phyloP scores from a whole-genome alignment of 2,329 filamentous ascomycete genomes.

The Aspergillus arachidicola region DNA sequence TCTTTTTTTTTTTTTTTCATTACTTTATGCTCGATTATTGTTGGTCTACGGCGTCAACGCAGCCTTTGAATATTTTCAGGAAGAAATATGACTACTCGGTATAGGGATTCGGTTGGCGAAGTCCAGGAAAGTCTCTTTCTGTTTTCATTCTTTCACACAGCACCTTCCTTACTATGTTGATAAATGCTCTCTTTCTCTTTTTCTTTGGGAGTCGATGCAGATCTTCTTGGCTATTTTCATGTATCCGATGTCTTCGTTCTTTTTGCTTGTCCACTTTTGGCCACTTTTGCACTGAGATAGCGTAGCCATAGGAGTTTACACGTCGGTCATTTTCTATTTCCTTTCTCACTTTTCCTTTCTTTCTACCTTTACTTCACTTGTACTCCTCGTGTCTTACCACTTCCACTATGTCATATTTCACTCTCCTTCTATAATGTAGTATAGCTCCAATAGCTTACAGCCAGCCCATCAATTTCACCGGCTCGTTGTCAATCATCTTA shows the following conservation, averaged over 20 bases:
- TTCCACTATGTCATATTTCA: constrained; percentile 8
- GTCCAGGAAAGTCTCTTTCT: background rate
- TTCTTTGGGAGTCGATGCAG: background rate
- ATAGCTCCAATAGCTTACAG: constrained; percentile 29
- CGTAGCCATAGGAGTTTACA: constrained; percentile 13
- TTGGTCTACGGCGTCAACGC: constrained; percentile 18
- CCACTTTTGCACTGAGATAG: constrained; percentile 19
- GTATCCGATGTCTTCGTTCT: constrained; percentile 9
- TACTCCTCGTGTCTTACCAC: constrained; percentile 6
- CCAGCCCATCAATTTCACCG: constrained; percentile 35
- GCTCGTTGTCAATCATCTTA: constrained; percentile 41
- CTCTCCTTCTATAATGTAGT: constrained; percentile 24
- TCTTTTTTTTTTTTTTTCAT: constrained; percentile 3
- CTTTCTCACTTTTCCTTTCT: background rate
- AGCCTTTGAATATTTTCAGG: constrained; percentile 10
- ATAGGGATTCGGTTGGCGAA: background rate
- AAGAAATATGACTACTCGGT: background rate
- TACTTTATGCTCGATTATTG: constrained; percentile 2
- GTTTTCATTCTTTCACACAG: background rate
- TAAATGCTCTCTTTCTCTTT: background rate
- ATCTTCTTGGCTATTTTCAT: constrained; percentile 13
- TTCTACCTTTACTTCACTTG: background rate
- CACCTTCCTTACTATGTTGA: constrained; percentile 5
- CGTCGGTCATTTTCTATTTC: constrained; percentile 15
- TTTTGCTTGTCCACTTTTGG: constrained; percentile 7